Evolutionary conservation across 371 early-diverging fungal genomes (phyloP).

Genomic region (Rhizopus stolonifer): DNA sequence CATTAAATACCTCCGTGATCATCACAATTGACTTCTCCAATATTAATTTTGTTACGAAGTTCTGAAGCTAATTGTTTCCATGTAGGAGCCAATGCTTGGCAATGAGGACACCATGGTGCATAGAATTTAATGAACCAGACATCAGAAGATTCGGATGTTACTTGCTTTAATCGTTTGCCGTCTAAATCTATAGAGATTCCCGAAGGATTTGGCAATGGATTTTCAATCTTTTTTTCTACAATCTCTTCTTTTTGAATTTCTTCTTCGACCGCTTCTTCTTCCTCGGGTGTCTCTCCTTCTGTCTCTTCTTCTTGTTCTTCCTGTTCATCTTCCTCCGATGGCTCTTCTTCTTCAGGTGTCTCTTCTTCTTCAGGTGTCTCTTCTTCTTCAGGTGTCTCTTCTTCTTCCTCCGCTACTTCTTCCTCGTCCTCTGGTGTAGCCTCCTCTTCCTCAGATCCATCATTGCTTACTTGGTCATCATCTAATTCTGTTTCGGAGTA

Average conservation of each 20-base stretch:
- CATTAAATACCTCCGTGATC: conserved; percentile 42
- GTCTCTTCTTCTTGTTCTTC: not conserved
- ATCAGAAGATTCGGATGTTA: not conserved
- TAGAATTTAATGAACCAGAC: conserved; percentile 78
- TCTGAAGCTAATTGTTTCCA: conserved; percentile 70
- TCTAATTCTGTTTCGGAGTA: not conserved
- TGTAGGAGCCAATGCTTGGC: conserved; percentile 77
- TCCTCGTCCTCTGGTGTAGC: not conserved
- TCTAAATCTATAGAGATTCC: conserved; percentile 35
- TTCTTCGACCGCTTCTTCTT: not conserved
- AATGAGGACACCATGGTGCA: conserved; percentile 90
- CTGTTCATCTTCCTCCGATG: not conserved
- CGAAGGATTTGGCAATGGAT: conserved; percentile 25
- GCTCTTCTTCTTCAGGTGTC: not conserved
- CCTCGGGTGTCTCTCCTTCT: not conserved
- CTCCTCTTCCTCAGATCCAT: not conserved
- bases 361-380: not conserved
- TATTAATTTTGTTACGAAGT: conserved; percentile 69
- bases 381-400: not conserved
- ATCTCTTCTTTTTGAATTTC: not conserved
- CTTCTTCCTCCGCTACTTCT: not conserved
- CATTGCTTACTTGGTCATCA: not conserved
- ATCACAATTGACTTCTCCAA: conserved; percentile 86
- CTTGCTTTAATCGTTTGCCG: conserved; percentile 15
- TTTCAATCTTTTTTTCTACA: not conserved